Evolutionary conservation across 2,329 filamentous ascomycete species (phyloP).

Genomic region (Phialophora verrucosa): DNA sequence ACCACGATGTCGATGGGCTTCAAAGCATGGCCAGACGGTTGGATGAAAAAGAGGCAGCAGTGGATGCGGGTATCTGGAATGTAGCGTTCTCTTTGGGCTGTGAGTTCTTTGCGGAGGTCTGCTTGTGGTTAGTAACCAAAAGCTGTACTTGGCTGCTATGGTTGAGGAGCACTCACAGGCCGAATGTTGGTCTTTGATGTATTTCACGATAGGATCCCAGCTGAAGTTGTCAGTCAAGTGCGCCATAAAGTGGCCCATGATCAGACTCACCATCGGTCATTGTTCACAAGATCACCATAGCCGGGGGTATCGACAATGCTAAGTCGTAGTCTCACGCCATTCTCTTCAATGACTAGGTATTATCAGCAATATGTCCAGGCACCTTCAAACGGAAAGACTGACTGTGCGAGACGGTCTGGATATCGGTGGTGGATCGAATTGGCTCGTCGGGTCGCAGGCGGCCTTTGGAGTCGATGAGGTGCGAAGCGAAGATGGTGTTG

Average conservation of each 20-base stretch:
- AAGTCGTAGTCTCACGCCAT: slow-evolving; percentile 92
- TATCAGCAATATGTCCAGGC: slow-evolving; percentile 28
- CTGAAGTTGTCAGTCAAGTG: slow-evolving; percentile 43
- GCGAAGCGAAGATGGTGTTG: slow-evolving; percentile 99
- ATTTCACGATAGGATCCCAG: slow-evolving; percentile 99
- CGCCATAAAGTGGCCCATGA: neutral
- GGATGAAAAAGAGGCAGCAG: slow-evolving; percentile 99
- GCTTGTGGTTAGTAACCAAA: neutral
- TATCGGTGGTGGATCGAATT: slow-evolving; percentile 94
- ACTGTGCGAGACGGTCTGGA: slow-evolving; percentile 93
- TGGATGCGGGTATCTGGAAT: slow-evolving; percentile 99
- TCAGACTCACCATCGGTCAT: slow-evolving; percentile 78
- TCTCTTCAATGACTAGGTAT: slow-evolving; percentile 85
- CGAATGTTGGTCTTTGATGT: slow-evolving; percentile 99
- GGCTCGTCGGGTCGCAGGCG: slow-evolving; percentile 90
- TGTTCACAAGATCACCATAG: slow-evolving; percentile 98
- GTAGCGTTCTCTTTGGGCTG: slow-evolving; percentile 97
- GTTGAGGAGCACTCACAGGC: slow-evolving; percentile 59
- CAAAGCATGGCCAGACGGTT: slow-evolving; percentile 94
- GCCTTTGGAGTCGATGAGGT: slow-evolving; percentile 98
- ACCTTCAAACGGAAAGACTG: slow-evolving; percentile 40
- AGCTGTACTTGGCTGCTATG: neutral
- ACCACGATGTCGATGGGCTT: slow-evolving; percentile 99
- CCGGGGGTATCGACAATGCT: slow-evolving; percentile 99
- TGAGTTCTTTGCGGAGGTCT: slow-evolving; percentile 96